These are phyloP conservation scores for Thermothielavioides terrestris DNA, from an alignment of 495 filamentous ascomycete genomes.

Conservation along the genomic window DNA sequence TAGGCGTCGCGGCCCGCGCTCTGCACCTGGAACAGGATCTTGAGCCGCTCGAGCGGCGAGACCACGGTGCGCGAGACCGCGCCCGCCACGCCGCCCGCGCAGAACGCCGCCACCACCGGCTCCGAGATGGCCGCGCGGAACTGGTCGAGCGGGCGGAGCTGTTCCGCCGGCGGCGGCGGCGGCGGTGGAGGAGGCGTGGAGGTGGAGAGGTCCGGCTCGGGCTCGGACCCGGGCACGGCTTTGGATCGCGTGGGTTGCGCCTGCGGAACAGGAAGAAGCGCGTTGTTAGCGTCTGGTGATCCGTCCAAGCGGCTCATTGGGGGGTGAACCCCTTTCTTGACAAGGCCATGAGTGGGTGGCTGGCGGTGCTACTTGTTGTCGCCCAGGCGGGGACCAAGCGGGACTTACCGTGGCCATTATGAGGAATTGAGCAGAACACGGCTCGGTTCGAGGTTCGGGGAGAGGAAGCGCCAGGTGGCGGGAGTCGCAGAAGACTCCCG, in stretches of 20 bases:
- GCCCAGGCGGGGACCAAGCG: not conserved
- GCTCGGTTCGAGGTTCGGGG: not conserved
- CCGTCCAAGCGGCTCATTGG: not conserved
- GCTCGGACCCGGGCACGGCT: not conserved
- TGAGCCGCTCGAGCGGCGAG: constrained; percentile 87
- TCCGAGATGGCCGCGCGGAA: constrained; percentile 52
- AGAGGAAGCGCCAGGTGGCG: not conserved
- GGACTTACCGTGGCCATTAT: constrained; percentile 30
- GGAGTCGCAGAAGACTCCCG: not conserved
- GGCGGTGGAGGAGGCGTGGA: not conserved
- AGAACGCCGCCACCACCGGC: constrained; percentile 82
- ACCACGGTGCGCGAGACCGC: constrained; percentile 97
- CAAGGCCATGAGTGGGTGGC: not conserved
- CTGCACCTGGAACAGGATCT: constrained; percentile 96
- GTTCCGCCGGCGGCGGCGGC: constrained; percentile 8
- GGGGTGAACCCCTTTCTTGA: not conserved
- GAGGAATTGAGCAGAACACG: constrained; percentile 5
- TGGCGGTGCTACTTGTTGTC: not conserved
- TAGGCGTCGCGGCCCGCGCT: constrained; percentile 86
- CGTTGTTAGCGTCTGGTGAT: not conserved
- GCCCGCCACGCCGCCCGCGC: constrained; percentile 91
- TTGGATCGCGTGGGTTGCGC: not conserved
- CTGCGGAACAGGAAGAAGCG: not conserved
- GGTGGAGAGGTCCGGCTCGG: no score
- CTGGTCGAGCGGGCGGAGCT: constrained; percentile 13